Conservation (phyloP, 805 yeast species). For the Monosporozyma yasuniensis region DNA sequence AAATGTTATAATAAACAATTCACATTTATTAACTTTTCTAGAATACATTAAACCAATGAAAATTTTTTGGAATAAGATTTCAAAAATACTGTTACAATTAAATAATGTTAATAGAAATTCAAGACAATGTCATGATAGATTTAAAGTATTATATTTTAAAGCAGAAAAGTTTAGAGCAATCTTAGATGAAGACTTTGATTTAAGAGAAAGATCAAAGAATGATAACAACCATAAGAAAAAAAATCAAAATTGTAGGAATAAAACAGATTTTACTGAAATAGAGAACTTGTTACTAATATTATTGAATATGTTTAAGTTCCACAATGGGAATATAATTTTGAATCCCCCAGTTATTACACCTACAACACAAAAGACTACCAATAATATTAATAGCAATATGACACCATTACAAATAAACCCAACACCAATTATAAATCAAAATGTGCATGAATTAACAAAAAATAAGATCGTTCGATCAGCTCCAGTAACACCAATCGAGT, state of each 20-base stretch:
- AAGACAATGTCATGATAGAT: slow-evolving; percentile 27
- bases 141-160: slow-evolving; percentile 20
- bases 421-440: neutral
- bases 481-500: neutral
- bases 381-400: neutral
- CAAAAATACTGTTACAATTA: slow-evolving; percentile 13
- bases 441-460: neutral
- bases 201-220: neutral
- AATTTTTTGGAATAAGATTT: slow-evolving; percentile 22
- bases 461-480: neutral
- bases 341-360: slow-evolving; percentile 1
- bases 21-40: slow-evolving; percentile 16
- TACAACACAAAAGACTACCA: neutral
- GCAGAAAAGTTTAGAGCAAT: slow-evolving; percentile 7
- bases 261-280: slow-evolving; percentile 5
- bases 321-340: slow-evolving; percentile 18
- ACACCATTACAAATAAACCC: neutral
- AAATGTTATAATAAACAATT: slow-evolving; percentile 11
- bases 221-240: neutral
- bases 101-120: slow-evolving; percentile 18
- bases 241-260: neutral
- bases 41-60: slow-evolving; percentile 27
- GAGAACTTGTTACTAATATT: slow-evolving; percentile 11
- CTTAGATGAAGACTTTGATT: neutral
- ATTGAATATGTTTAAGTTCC: slow-evolving; percentile 11